Conservation (phyloP, 176 grass and related monocot genomes). For the Eleusine coracana region DNA sequence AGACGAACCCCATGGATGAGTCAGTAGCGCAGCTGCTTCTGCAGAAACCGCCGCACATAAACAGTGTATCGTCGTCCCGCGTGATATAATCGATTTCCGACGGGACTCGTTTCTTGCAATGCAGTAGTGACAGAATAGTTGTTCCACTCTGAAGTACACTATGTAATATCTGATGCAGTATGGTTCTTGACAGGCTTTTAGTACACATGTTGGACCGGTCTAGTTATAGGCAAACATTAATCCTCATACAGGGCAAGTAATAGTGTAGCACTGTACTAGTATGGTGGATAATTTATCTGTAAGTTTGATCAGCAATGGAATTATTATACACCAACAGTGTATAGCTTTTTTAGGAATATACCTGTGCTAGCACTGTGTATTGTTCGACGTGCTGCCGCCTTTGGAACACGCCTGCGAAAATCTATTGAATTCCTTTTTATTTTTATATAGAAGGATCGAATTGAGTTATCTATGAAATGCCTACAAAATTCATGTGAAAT, state of each 20-base stretch:
- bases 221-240: neutral
- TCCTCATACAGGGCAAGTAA: neutral
- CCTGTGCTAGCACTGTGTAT: neutral
- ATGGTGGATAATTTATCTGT: neutral
- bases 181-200: neutral
- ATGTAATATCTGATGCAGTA: neutral
- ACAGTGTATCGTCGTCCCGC: neutral
- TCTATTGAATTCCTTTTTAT: no score
- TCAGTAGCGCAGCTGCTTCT: constrained; percentile 59
- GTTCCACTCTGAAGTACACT: neutral
- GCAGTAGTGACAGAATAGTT: neutral
- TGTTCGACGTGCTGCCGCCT: neutral
- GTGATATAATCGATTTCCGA: neutral
- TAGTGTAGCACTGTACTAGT: neutral
- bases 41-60: constrained; percentile 23
- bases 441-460: no score
- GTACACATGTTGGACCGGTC: neutral
- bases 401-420: no score
- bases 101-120: neutral
- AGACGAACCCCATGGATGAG: constrained; percentile 49
- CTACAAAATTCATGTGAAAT: no score
- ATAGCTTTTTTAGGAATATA: neutral
- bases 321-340: neutral
- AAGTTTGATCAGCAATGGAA: neutral
- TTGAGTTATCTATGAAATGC: no score